Evolutionary conservation across 176 grass and related monocot genomes (phyloP).

Genomic region (Secale cereale): DNA sequence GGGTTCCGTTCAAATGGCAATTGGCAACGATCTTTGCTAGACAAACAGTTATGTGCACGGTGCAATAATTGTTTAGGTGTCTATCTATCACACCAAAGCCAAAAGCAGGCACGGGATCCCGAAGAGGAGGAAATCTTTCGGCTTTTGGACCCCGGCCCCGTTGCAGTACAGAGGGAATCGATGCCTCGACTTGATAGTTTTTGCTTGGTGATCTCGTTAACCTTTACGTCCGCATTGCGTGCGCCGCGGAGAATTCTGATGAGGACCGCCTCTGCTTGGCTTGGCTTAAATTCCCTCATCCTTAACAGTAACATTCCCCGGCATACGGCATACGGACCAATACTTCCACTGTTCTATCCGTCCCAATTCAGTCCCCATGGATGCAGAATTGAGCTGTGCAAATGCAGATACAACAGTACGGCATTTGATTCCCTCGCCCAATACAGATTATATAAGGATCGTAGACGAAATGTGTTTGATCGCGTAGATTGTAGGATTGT

Average conservation of each 20-base stretch:
- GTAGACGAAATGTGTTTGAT: background rate
- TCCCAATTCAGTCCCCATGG: background rate
- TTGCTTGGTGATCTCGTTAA: conserved; percentile 26
- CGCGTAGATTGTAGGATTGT: background rate
- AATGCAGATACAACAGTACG: conserved; percentile 31
- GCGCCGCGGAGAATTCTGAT: conserved; percentile 6
- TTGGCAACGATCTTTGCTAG: conserved; percentile 20
- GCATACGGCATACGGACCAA: conserved; percentile 29
- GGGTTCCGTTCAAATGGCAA: conserved; percentile 21
- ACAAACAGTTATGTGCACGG: background rate
- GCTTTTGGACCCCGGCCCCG: conserved; percentile 43
- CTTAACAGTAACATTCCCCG: conserved; percentile 26
- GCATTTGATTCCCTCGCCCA: conserved; percentile 25
- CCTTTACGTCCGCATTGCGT: conserved; percentile 32
- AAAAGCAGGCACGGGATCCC: conserved; percentile 35
- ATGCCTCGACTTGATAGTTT: conserved; percentile 51
- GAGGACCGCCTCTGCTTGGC: background rate
- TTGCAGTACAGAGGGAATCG: conserved; percentile 45
- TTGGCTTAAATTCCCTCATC: conserved; percentile 14
- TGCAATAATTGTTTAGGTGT: conserved; percentile 38
- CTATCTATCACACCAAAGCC: conserved; percentile 39
- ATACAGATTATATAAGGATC: conserved; percentile 24
- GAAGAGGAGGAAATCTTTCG: conserved; percentile 28
- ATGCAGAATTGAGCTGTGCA: conserved; percentile 13
- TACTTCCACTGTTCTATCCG: conserved; percentile 28